Evolutionary conservation across 2,329 filamentous ascomycete species (phyloP).

Genomic region (Penicillium sp.): DNA sequence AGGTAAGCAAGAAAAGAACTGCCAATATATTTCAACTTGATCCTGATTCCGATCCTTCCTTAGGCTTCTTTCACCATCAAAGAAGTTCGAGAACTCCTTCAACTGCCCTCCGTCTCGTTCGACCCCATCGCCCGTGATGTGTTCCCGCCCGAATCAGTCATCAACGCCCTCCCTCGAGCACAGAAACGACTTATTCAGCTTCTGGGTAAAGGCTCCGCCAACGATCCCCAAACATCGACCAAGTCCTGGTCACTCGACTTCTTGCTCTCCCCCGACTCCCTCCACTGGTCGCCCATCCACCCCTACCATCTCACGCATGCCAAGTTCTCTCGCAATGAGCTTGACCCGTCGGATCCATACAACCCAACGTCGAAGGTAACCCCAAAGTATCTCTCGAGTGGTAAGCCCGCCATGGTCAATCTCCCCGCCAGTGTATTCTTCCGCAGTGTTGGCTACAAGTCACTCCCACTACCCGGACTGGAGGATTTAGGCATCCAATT

Average conservation of each 20-base stretch:
- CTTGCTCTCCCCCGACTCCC: conserved; percentile 75
- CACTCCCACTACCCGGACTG: conserved; percentile 75
- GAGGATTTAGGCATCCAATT: conserved; percentile 75
- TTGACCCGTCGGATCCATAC: conserved; percentile 56
- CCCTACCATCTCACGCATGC: conserved; percentile 64
- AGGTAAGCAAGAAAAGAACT: conserved; percentile 56
- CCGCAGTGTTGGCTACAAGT: conserved; percentile 93
- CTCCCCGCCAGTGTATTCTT: conserved; percentile 77
- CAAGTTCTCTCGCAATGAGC: conserved; percentile 63
- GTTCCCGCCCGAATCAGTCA: conserved; percentile 64
- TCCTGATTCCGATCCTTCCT: not conserved
- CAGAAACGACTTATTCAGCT: conserved; percentile 79
- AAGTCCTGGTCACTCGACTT: conserved; percentile 87
- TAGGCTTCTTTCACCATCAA: conserved; percentile 95
- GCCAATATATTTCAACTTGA: not conserved
- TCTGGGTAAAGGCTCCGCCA: conserved; percentile 72
- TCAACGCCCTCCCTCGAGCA: conserved; percentile 73
- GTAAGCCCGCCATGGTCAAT: conserved; percentile 50
- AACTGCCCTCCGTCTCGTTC: conserved; percentile 73
- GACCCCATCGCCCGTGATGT: conserved; percentile 68
- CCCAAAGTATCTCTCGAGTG: conserved; percentile 55
- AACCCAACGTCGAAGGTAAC: conserved; percentile 52
- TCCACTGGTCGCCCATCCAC: conserved; percentile 57
- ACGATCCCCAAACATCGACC: conserved; percentile 51
- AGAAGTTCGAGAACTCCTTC: conserved; percentile 85